A percentile compares a stretch with the other conserved stretches of the same genome.
These are phyloP conservation scores for Fraxinus ornus DNA, from an alignment of 305 asterid species.

Conservation along the genomic window DNA sequence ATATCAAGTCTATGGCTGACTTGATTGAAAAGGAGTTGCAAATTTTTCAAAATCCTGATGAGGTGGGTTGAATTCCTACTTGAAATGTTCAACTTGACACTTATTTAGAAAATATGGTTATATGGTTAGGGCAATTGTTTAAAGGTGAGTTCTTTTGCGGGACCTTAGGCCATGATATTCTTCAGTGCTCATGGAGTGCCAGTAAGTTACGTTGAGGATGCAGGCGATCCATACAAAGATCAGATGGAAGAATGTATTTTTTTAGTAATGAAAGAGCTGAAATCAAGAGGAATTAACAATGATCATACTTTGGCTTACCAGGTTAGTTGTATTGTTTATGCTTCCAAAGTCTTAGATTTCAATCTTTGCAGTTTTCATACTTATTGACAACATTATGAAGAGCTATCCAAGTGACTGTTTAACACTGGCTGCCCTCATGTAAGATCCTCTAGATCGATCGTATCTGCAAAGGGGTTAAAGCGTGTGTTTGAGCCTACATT, in stretches of 20 bases:
- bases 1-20: slow-evolving; percentile 82
- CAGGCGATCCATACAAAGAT: slow-evolving; percentile 86
- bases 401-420: background rate
- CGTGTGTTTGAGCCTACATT: too few species aligned
- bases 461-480: background rate
- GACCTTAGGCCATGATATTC: slow-evolving; percentile 66
- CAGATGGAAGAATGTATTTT: slow-evolving; percentile 95
- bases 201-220: slow-evolving; percentile 81
- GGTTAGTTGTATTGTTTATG: slow-evolving; percentile 41
- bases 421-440: background rate
- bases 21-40: slow-evolving; percentile 73
- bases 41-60: slow-evolving; percentile 51
- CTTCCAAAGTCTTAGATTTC: background rate
- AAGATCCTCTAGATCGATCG: background rate
- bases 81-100: too few species aligned
- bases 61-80: slow-evolving; percentile 45
- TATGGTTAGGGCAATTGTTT: background rate
- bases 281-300: slow-evolving; percentile 65
- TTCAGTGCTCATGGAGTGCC: slow-evolving; percentile 98
- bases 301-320: slow-evolving; percentile 86
- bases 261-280: slow-evolving; percentile 86
- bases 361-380: background rate
- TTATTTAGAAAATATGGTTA: too few species aligned
- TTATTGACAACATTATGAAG: background rate
- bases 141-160: slow-evolving; percentile 7